Conservation (phyloP, 129 eudicot species). For the Escallonia herrerae region DNA sequence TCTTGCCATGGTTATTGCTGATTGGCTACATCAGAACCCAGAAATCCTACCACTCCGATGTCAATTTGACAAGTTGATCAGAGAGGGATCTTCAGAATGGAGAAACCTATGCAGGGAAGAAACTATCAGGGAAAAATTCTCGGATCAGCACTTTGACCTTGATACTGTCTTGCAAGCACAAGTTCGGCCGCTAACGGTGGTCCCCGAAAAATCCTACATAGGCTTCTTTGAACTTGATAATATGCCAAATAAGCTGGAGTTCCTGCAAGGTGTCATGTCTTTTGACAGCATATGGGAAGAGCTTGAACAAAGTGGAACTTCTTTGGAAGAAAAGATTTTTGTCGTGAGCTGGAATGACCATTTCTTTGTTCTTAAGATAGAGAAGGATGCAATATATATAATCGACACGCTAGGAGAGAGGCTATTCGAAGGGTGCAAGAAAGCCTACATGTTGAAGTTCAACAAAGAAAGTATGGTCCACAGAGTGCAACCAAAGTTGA, state of each 20-base stretch:
- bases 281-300: slow-evolving; percentile 53
- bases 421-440: slow-evolving; percentile 51
- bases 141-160: slow-evolving; percentile 55
- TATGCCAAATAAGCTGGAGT: slow-evolving; percentile 23
- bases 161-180: slow-evolving; percentile 48
- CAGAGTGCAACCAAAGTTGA: slow-evolving; percentile 22
- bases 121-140: slow-evolving; percentile 28
- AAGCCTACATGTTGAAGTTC: slow-evolving; percentile 49
- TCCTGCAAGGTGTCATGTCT: slow-evolving; percentile 51
- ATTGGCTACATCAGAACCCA: slow-evolving; percentile 49
- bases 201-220: slow-evolving; percentile 45
- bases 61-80: slow-evolving; percentile 42
- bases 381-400: slow-evolving; percentile 28
- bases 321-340: slow-evolving; percentile 30
- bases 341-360: slow-evolving; percentile 61
- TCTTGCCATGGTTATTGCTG: slow-evolving; percentile 45
- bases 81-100: slow-evolving; percentile 55
- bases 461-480: slow-evolving; percentile 29
- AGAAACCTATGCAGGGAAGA: slow-evolving; percentile 44
- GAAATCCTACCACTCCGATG: slow-evolving; percentile 35
- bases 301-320: slow-evolving; percentile 22
- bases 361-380: slow-evolving; percentile 48
- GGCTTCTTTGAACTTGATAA: slow-evolving; percentile 54
- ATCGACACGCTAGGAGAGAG: slow-evolving; percentile 55
- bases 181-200: slow-evolving; percentile 36